These are phyloP conservation scores for Elongisporangium senticosum DNA, from an alignment of 352 stramenopile genomes.

Conservation along the genomic window DNA sequence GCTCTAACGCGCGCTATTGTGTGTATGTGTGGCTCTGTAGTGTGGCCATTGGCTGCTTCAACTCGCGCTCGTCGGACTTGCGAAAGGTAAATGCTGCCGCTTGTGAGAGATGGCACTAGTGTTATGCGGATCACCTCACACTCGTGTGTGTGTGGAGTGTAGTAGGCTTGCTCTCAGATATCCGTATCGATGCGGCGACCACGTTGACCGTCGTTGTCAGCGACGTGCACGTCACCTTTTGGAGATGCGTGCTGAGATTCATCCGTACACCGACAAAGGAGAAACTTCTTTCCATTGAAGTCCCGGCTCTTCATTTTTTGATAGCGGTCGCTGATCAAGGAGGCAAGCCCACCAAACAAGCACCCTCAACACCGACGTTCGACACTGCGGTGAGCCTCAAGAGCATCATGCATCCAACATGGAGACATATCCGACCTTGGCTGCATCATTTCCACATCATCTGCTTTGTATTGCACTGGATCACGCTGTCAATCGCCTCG, in stretches of 20 bases:
- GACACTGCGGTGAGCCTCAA: constrained; percentile 24
- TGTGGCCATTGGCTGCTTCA: background rate
- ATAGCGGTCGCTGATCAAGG: constrained; percentile 13
- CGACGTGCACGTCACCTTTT: constrained; percentile 43
- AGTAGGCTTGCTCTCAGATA: constrained; percentile 49
- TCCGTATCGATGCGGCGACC: constrained; percentile 28
- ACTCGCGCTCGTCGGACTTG: background rate
- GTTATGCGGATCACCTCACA: constrained; percentile 8
- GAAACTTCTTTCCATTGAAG: constrained; percentile 34
- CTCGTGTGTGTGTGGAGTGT: background rate
- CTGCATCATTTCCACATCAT: constrained; percentile 31
- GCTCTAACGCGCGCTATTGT: constrained; percentile 10
- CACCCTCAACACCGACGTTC: constrained; percentile 12
- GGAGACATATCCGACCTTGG: constrained; percentile 25
- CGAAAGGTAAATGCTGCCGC: background rate
- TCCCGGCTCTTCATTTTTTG: constrained; percentile 30
- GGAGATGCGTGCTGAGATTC: constrained; percentile 45
- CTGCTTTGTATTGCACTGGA: constrained; percentile 26
- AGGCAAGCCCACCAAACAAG: background rate
- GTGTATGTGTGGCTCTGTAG: background rate
- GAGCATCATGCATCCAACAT: constrained; percentile 30
- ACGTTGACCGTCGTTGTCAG: constrained; percentile 36
- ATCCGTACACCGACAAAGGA: constrained; percentile 33
- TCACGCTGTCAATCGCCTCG: constrained; percentile 21
- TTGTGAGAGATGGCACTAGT: constrained; percentile 9